Conservation (phyloP, 441 rosid genomes). For the Capsella rubella region DNA sequence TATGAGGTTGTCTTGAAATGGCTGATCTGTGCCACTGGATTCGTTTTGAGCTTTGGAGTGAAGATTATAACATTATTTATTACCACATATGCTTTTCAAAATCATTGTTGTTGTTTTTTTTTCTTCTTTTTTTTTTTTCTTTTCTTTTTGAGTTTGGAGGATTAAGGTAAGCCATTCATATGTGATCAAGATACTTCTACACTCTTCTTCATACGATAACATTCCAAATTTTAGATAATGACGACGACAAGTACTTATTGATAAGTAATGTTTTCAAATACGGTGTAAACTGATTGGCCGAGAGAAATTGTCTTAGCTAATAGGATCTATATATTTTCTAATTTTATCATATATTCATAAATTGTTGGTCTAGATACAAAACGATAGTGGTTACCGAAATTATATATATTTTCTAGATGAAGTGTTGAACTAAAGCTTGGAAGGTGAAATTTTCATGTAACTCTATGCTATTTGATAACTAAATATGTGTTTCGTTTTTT, state of each 20-base stretch:
- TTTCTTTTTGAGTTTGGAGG: background rate
- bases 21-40: conserved; percentile 31
- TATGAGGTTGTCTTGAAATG: conserved; percentile 37
- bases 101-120: conserved; percentile 21
- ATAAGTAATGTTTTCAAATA: conserved; percentile 13
- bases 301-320: background rate
- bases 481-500: no score
- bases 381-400: no score
- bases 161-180: conserved; percentile 38
- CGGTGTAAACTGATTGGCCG: conserved; percentile 25
- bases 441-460: no score
- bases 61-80: conserved; percentile 38
- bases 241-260: conserved; percentile 2
- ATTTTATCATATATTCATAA: background rate
- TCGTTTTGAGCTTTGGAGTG: conserved; percentile 16
- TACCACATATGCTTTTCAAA: conserved; percentile 40
- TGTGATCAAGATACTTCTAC: conserved; percentile 42
- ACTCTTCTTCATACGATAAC: conserved; percentile 25
- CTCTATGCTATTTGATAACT: no score
- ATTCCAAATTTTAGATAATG: conserved; percentile 38
- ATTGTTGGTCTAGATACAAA: no score
- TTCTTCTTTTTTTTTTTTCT: background rate
- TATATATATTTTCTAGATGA: no score
- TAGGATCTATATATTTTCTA: background rate
- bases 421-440: no score